These are phyloP conservation scores for Xylariales sp. DNA, from an alignment of 2,329 filamentous ascomycete genomes.

Conservation along the genomic window DNA sequence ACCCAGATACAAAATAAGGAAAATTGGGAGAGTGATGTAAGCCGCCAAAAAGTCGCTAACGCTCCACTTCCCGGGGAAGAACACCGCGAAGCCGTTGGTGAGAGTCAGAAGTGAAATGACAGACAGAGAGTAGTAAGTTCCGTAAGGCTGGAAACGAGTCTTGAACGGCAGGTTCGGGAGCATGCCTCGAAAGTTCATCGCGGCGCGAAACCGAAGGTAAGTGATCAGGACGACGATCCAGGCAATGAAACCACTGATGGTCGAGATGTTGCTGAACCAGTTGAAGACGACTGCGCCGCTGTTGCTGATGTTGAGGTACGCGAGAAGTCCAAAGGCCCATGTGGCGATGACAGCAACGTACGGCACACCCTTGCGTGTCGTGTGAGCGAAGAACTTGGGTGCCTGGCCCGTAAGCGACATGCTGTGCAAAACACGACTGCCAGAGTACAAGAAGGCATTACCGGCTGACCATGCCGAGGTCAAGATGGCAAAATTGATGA, in stretches of 20 bases:
- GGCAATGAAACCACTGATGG: constrained; percentile 54
- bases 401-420: constrained; percentile 64
- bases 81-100: constrained; percentile 72
- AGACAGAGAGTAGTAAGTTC: constrained; percentile 55
- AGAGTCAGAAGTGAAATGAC: constrained; percentile 59
- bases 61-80: constrained; percentile 62
- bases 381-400: constrained; percentile 54
- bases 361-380: constrained; percentile 58
- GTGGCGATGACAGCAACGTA: constrained; percentile 50
- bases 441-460: constrained; percentile 61
- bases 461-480: constrained; percentile 61
- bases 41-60: constrained; percentile 58
- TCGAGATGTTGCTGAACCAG: constrained; percentile 70
- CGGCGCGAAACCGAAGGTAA: constrained; percentile 55
- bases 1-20: constrained; percentile 54
- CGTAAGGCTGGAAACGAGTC: constrained; percentile 56
- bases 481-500: constrained; percentile 65
- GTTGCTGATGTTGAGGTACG: constrained; percentile 64
- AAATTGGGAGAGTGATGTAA: constrained; percentile 60
- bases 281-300: constrained; percentile 60
- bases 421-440: constrained; percentile 65
- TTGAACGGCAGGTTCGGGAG: constrained; percentile 46
- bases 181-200: constrained; percentile 49
- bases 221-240: constrained; percentile 57
- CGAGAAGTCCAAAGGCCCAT: constrained; percentile 58